phyloP scores from a whole-genome alignment of 73 alveolate genomes.

The Stentor roeselii region DNA sequence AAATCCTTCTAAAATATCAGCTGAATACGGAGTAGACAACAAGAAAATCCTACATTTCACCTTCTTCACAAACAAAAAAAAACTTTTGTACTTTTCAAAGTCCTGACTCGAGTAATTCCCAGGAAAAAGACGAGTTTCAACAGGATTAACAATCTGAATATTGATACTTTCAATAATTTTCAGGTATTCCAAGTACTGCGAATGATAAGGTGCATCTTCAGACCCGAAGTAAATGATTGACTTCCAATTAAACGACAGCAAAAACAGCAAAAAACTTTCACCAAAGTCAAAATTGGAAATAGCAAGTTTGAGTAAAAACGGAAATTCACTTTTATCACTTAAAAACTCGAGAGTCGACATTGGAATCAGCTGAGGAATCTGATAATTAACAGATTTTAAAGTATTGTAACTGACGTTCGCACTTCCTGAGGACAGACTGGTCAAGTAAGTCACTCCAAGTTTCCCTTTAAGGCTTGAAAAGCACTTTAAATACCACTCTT shows the following conservation, averaged over 20 bases:
- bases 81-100: not conserved
- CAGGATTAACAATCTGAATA: not conserved
- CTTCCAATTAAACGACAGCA: not conserved
- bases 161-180: not conserved
- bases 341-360: no score
- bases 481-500: not conserved
- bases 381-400: no score
- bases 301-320: not conserved
- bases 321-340: not conserved
- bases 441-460: not conserved
- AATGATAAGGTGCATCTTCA: not conserved
- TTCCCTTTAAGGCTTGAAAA: not conserved
- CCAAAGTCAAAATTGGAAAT: not conserved
- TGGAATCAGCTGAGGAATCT: not conserved
- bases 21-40: not conserved
- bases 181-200: not conserved
- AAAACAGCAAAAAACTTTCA: not conserved
- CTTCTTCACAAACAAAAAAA: not conserved
- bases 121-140: not conserved
- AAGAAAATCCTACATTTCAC: not conserved
- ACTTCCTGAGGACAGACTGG: not conserved
- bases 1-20: not conserved
- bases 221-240: not conserved
- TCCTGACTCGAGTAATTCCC: not conserved
- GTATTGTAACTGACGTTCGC: not conserved